Conservation (phyloP, 139 green algal species). For the Ettlia oleoabundans region DNA sequence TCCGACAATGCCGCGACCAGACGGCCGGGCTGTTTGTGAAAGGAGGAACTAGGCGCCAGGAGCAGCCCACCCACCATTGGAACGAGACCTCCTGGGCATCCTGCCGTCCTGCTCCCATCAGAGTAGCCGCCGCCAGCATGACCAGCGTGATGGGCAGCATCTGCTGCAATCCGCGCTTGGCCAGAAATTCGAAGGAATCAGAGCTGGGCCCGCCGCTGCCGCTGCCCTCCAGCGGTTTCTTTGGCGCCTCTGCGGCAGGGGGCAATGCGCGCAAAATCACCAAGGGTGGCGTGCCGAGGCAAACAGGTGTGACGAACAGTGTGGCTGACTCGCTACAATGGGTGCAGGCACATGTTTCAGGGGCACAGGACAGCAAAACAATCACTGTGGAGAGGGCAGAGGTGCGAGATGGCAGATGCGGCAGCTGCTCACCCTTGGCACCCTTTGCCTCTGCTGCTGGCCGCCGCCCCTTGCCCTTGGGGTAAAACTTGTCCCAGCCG, state of each 20-base stretch:
- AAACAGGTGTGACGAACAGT: no score
- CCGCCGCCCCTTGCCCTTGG: conserved; percentile 53
- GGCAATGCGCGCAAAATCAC: no score
- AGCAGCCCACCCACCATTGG: no score
- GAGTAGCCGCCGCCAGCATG: conserved; percentile 27
- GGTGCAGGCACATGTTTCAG: no score
- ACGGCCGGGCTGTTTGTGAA: no score
- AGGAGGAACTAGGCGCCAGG: no score
- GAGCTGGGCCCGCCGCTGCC: neutral
- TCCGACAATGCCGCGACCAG: no score
- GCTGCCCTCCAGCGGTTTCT: conserved; percentile 22
- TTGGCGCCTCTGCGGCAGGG: conserved; percentile 25
- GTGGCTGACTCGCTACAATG: no score
- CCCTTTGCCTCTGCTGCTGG: conserved; percentile 23
- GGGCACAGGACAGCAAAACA: neutral
- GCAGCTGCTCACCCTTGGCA: conserved; percentile 27
- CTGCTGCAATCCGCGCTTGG: conserved; percentile 29
- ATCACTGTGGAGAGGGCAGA: neutral
- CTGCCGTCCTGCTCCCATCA: conserved; percentile 38
- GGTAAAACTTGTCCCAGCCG: conserved; percentile 64
- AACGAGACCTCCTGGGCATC: conserved; percentile 89
- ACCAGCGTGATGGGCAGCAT: conserved; percentile 37
- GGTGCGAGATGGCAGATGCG: neutral
- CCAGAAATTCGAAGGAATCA: conserved; percentile 10
- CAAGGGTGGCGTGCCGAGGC: no score